Evolutionary conservation across 306 rosid genomes (phyloP), one percentile per base, ranked within the genome.

Genomic region (Malus asiatica): DNA sequence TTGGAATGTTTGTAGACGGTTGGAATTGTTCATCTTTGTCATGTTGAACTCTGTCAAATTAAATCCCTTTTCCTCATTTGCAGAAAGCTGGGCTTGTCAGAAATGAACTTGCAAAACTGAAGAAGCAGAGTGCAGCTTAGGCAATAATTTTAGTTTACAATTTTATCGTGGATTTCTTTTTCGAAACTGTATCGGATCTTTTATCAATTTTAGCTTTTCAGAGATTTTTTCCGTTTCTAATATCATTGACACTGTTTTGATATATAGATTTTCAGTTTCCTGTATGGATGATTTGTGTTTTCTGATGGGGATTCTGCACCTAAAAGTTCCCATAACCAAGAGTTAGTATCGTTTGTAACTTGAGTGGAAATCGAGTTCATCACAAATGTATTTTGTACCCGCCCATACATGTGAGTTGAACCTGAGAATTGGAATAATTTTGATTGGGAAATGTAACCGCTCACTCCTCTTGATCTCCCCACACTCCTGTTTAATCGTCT

Each of bases 61-160:
- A 35, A 33, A 58, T 29, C 3, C 3, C 6, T 55, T 30, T 29
- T 65, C 18, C 66, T 15, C 44, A 57, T 79, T 3, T 89, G 96
- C 97, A 95, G 99, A 92, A 84, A 73, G 92, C 93, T 25, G 96
- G 89, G 70, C 76, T 87, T 53, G 97, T 95, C 48, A 88, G 88
- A 84, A 96, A 82, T 51, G 99, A 95, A 81, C 93, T 95, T 68
- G 85, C 96, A 8, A 88, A 89, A 77, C 71, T 92, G 89, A 95
- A 84, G 64, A 95, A 88, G 79, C 72, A 84, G 90, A 75, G 64
- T 33, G 82, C 91, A 11, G 11, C 88, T 19, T 92, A 90, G 86
- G 79, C 82, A 0, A 40, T 27, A 5, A 18, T 15, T 74, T 42
- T 18, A 30, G 64, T 30, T 82, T 53, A 40, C 81, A 83, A 68